Base-by-base conservation (phyloP, 805 yeast species). In the Candida maltosa region DNA sequence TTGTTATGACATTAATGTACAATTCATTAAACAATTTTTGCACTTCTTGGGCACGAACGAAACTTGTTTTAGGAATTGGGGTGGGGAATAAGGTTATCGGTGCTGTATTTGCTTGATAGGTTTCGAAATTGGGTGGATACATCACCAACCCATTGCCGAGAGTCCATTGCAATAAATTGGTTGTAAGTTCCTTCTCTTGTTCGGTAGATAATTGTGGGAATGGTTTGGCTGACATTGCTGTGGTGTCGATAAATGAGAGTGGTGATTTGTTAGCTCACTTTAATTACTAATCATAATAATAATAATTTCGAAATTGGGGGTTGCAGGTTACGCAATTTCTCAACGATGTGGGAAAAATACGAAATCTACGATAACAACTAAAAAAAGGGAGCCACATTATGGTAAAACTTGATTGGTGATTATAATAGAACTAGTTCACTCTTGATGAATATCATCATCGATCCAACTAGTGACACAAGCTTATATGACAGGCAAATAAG, bases 21-120 rank as follows among this genome's bases (percentile, higher is more conserved):
- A 93, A 60, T 46, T 76, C 73, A 53, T 89, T 87, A 69, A 79
- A 93, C 5, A 62, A 50, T 26, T 65, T 58, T 54, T 89, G 95
- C 9, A 88, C 80, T 4, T 58, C 60, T 17, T 76, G 50, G 2
- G 96, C 95, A 41, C 72, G 68, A 7, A 76, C 69, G 56, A 86
- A 91, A 35, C 83, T 78, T 2, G 52, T 35, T 37, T 62, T 69
- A 4, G 96, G 91, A 45, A 88, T 79, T 5, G 96, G 95, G 0
- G 97, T 84, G 4, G 99, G 99, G 51, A 70, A 87, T 19, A 91
- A 50, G 1, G 98, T 93, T 7, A 87, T 79, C 25, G 99, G 98
- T 2, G 96, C 96, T 34, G 73, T 73, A 27, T 64, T 64, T n/a
- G 73, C 73, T 32, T 62, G 57, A 46, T 62, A 70, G 16, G 51